These are phyloP conservation scores for Cyclotella sp. DNA, from an alignment of 108 stramenopile genomes.

Conservation along the genomic window DNA sequence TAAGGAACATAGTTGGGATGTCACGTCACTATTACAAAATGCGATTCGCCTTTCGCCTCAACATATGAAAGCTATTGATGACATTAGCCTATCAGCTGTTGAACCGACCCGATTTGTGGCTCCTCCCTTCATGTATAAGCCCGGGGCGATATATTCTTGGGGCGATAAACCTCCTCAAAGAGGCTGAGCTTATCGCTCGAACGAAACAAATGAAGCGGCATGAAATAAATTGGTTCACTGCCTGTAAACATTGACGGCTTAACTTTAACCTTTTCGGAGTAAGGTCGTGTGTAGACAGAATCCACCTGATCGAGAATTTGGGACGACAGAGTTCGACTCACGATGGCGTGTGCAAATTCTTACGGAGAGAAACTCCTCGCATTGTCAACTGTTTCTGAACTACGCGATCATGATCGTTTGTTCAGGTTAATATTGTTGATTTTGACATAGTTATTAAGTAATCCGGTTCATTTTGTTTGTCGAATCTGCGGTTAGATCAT, in stretches of 20 bases:
- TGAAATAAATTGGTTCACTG: no score
- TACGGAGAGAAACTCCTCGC: neutral
- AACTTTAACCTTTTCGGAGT: neutral
- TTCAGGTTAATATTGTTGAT: conserved; percentile 6
- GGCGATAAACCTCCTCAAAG: conserved; percentile 30
- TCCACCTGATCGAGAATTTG: neutral
- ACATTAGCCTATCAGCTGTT: conserved; percentile 15
- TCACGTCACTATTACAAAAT: conserved; percentile 25
- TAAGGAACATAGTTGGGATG: conserved; percentile 51
- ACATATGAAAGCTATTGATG: conserved; percentile 69
- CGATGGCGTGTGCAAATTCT: neutral
- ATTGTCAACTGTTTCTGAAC: neutral
- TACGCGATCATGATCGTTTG: neutral
- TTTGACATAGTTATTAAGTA: no score
- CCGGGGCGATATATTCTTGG: conserved; percentile 62
- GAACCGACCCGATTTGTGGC: conserved; percentile 64
- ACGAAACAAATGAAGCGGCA: no score
- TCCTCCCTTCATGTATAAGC: conserved; percentile 81
- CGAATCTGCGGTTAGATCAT: neutral
- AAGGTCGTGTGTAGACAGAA: neutral
- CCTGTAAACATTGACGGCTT: neutral
- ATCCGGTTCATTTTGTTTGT: conserved; percentile 1
- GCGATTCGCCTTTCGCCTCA: conserved; percentile 37
- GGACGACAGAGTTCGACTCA: neutral
- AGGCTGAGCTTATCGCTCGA: no score